Percentiles rank a stretch among this genome's conserved stretches.
Evolutionary conservation across 2,329 filamentous ascomycete genomes (phyloP).

Genomic region (Talaromyces sp.): DNA sequence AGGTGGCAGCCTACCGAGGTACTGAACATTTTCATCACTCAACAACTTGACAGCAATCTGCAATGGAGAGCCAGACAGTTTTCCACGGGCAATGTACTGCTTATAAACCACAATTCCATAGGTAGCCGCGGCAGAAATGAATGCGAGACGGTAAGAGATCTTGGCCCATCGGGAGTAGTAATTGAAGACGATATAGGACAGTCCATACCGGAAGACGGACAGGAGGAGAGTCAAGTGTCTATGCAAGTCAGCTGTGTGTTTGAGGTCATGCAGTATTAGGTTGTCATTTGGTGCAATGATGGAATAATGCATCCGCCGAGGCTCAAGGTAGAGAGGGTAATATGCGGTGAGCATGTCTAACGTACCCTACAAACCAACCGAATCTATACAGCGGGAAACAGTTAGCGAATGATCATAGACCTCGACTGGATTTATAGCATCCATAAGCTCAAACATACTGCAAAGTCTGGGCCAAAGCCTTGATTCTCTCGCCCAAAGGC

Average conservation of each 20-base stretch:
- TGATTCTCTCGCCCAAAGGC: conserved; percentile 70
- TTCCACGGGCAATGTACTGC: conserved; percentile 80
- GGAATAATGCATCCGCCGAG: background rate
- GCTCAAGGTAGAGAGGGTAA: conserved; percentile 9
- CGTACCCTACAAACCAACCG: conserved; percentile 79
- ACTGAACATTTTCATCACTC: conserved; percentile 95
- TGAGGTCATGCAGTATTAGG: background rate
- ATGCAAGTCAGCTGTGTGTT: conserved; percentile 25
- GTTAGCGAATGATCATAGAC: background rate
- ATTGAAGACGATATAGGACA: conserved; percentile 89
- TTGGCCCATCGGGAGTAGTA: conserved; percentile 72
- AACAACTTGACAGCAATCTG: conserved; percentile 64
- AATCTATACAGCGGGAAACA: conserved; percentile 36
- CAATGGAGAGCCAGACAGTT: conserved; percentile 64
- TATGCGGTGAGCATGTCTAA: conserved; percentile 20
- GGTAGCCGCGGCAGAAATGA: conserved; percentile 81
- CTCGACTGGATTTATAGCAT: background rate
- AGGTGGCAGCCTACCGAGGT: conserved; percentile 66
- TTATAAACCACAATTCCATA: conserved; percentile 99
- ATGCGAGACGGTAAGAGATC: conserved; percentile 85
- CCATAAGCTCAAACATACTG: conserved; percentile 61
- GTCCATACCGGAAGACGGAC: conserved; percentile 73
- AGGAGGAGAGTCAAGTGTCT: conserved; percentile 86
- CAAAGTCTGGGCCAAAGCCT: conserved; percentile 78
- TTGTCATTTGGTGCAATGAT: conserved; percentile 3